Conservation (phyloP, 2,329 filamentous ascomycete species). For the Pseudomassariella vexata region DNA sequence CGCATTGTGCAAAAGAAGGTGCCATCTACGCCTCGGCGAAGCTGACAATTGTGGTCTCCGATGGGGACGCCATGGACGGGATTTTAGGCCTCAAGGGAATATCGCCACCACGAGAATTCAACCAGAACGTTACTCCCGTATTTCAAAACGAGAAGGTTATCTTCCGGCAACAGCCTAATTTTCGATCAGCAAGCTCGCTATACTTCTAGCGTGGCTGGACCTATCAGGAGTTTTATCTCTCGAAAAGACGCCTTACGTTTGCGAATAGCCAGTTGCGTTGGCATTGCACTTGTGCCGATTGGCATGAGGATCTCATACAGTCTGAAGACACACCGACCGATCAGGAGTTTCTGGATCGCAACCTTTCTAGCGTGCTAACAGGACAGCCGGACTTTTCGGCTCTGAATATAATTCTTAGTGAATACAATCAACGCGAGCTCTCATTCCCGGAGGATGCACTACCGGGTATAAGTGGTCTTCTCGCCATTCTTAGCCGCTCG, state of each 20-base stretch:
- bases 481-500: neutral
- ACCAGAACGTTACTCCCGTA: neutral
- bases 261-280: conserved; percentile 2
- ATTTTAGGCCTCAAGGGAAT: conserved; percentile 1
- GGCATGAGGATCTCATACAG: neutral
- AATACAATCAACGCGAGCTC: conserved; percentile 1
- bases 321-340: no score
- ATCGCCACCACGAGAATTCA: neutral
- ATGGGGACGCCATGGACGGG: conserved; percentile 3
- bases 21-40: conserved; percentile 6
- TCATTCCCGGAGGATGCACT: conserved; percentile 3
- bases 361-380: neutral
- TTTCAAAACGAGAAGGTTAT: neutral
- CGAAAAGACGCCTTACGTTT: neutral
- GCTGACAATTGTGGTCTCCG: conserved; percentile 1
- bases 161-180: neutral
- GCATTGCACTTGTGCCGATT: neutral
- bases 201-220: conserved; percentile 5
- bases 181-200: neutral
- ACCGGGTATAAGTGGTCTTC: conserved; percentile 1
- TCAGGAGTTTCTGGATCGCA: neutral
- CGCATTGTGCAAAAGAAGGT: neutral
- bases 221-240: conserved; percentile 3
- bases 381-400: neutral
- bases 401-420: neutral